These are phyloP conservation scores for Wakefieldia striispora DNA, from an alignment of 768 basidiomycete genomes.

Conservation along the genomic window DNA sequence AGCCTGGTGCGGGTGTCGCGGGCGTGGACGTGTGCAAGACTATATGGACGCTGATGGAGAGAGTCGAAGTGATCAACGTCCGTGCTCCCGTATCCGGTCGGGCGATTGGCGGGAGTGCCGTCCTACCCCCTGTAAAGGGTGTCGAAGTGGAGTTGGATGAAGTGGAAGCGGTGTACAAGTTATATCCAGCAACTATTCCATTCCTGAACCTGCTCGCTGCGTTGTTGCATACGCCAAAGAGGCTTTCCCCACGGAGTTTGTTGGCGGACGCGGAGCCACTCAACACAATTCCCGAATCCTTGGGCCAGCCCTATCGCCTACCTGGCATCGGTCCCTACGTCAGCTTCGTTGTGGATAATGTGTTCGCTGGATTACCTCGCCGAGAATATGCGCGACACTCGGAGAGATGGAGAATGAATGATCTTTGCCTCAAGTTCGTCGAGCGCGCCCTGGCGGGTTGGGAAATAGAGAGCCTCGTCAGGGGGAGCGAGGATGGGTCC, in stretches of 20 bases:
- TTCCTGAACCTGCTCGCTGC: slow-evolving; percentile 82
- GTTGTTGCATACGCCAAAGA: slow-evolving; percentile 80
- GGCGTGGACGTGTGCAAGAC: slow-evolving; percentile 81
- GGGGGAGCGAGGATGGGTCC: slow-evolving; percentile 50
- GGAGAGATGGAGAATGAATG: slow-evolving; percentile 86
- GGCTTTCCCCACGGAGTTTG: slow-evolving; percentile 58
- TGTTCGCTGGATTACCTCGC: slow-evolving; percentile 72
- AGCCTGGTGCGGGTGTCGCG: slow-evolving; percentile 67
- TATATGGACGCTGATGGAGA: slow-evolving; percentile 84
- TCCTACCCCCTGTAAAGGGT: slow-evolving; percentile 62
- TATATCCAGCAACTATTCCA: slow-evolving; percentile 88
- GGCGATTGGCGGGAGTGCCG: slow-evolving; percentile 24
- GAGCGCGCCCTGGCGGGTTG: slow-evolving; percentile 82
- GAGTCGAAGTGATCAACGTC: slow-evolving; percentile 79
- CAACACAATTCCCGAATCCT: slow-evolving; percentile 74
- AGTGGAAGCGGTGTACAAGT: slow-evolving; percentile 71
- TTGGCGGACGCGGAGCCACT: slow-evolving; percentile 57
- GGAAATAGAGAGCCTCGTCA: slow-evolving; percentile 71
- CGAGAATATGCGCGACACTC: slow-evolving; percentile 73
- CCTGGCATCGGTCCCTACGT: slow-evolving; percentile 82
- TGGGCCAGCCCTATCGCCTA: slow-evolving; percentile 78
- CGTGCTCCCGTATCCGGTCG: slow-evolving; percentile 40
- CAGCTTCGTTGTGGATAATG: slow-evolving; percentile 86
- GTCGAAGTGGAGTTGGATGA: slow-evolving; percentile 87
- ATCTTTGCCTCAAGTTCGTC: slow-evolving; percentile 78